These are phyloP conservation scores for Chlorella sorokiniana DNA, from an alignment of 139 green algal genomes.

Conservation along the genomic window DNA sequence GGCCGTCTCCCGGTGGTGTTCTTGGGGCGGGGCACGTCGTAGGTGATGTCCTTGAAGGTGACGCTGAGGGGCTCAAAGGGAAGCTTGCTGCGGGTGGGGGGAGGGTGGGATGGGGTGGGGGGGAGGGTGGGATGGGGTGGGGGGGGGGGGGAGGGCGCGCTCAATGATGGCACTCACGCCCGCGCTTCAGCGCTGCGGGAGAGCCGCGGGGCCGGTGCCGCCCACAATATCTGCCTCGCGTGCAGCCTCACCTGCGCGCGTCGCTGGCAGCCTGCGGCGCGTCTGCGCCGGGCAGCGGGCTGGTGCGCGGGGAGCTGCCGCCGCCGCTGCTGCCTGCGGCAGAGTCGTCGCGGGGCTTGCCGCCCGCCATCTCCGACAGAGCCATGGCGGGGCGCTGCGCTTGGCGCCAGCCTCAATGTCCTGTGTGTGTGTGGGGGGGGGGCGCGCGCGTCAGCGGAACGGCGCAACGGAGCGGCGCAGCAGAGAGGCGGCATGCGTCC, in stretches of 20 bases:
- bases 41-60: conserved; percentile 54
- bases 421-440: background rate
- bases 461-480: background rate
- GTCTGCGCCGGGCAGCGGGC: background rate
- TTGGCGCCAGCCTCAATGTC: conserved; percentile 24
- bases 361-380: background rate
- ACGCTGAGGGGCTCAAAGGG: conserved; percentile 32
- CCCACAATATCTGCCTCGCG: background rate
- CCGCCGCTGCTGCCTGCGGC: background rate
- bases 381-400: conserved; percentile 1
- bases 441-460: background rate
- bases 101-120: background rate
- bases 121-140: background rate
- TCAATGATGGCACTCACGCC: background rate
- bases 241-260: conserved; percentile 1
- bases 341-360: background rate
- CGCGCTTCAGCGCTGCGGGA: too few relatives aligned
- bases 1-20: background rate
- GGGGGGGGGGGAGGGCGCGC: background rate
- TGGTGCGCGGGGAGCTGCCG: background rate
- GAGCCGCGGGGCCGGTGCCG: too few relatives aligned
- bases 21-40: conserved; percentile 47
- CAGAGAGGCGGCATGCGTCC: background rate
- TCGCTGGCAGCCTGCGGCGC: background rate
- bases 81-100: conserved; percentile 13